These are phyloP conservation scores for Phytophthora quininea DNA, from an alignment of 352 stramenopile genomes.

Conservation along the genomic window DNA sequence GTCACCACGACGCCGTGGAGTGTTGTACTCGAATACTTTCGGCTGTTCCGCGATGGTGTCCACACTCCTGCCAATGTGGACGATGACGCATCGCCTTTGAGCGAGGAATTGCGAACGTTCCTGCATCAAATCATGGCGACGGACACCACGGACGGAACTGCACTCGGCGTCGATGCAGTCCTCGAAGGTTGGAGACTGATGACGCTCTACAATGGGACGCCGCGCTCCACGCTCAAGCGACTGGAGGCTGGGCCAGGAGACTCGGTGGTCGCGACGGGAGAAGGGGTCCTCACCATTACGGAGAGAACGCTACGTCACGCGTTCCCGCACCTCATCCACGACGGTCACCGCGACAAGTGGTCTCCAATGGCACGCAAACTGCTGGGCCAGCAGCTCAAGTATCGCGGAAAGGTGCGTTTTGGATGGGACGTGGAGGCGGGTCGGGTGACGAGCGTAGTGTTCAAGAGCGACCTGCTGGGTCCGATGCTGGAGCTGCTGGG, in stretches of 20 bases:
- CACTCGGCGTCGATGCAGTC: not conserved
- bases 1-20: too few species aligned
- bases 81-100: too few species aligned
- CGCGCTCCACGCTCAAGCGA: not conserved
- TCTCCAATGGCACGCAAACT: not conserved
- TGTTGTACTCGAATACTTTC: too few species aligned
- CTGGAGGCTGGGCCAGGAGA: not conserved
- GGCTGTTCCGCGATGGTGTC: too few species aligned
- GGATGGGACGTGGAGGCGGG: not conserved
- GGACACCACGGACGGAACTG: not conserved
- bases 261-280: not conserved
- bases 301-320: not conserved
- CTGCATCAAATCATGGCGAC: not conserved
- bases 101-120: too few species aligned
- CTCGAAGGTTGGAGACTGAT: not conserved
- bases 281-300: not conserved
- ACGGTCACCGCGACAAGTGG: not conserved
- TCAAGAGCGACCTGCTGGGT: not conserved
- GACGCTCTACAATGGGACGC: not conserved
- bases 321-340: not conserved
- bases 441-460: not conserved
- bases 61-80: too few species aligned
- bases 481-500: not conserved
- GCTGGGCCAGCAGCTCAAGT: not conserved
- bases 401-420: not conserved